Conservation (phyloP, 73 alveolate genomes). For the Stentor coeruleus region DNA sequence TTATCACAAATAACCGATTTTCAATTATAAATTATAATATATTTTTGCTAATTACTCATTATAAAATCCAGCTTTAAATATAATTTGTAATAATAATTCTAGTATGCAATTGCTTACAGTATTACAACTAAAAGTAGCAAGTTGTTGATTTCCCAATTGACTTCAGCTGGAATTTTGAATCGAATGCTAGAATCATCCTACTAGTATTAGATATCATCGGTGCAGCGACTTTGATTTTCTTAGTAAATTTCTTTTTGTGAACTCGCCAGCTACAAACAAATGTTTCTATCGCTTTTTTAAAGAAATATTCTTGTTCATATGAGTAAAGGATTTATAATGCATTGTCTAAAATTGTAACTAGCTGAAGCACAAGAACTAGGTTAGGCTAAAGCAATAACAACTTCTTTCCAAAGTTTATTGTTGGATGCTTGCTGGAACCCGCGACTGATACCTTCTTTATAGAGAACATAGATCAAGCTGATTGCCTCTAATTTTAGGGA, state of each 20-base stretch:
- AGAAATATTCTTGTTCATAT: constrained; percentile 83
- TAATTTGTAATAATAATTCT: too few species aligned
- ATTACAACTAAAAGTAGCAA: constrained; percentile 88
- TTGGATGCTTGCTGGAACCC: constrained; percentile 89
- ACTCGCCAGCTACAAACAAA: constrained; percentile 8
- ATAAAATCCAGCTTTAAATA: too few species aligned
- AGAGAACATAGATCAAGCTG: constrained; percentile 93
- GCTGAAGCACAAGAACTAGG: constrained; percentile 98
- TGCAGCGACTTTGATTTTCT: constrained; percentile 72
- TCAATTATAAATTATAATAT: too few species aligned
- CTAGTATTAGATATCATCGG: constrained; percentile 60
- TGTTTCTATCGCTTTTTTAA: constrained; percentile 60
- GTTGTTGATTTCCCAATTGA: constrained; percentile 95
- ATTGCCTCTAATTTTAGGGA: constrained; percentile 96
- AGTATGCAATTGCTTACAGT: not conserved
- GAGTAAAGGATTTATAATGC: constrained; percentile 79
- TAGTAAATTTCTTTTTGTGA: constrained; percentile 3
- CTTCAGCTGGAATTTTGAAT: constrained; percentile 91
- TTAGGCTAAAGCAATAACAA: constrained; percentile 88
- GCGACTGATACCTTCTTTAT: constrained; percentile 87
- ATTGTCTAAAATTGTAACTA: constrained; percentile 89
- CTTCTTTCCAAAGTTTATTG: constrained; percentile 96
- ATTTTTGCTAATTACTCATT: too few species aligned
- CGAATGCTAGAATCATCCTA: constrained; percentile 96
- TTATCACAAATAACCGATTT: too few species aligned